Base-by-base conservation (phyloP, 164 flowering plant genomes). In the Amborella trichopoda region DNA sequence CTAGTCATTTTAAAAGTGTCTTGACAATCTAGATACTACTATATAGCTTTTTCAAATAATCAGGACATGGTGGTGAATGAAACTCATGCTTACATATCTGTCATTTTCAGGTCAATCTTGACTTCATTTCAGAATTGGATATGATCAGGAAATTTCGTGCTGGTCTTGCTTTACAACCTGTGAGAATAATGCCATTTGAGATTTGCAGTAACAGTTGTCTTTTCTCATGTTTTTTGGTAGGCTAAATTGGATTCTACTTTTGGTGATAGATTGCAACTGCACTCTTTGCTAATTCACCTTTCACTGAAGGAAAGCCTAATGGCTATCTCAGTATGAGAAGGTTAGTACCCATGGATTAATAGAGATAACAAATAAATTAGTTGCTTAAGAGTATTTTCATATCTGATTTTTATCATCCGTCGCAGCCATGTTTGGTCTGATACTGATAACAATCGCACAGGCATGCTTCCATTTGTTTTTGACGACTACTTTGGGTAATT, bases 381-480 rank as follows among this genome's bases (percentile, higher is more conserved):
- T 30, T 46, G 13, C 25, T 8, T 14, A 23, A 3, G 14, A 40
- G 22, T 28, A 9, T 13, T 18, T 13, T 27, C 26, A 13, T 17
- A 12, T 20, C 18, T 19, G 8, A 11, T 49, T 22, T 22, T 33
- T n/a, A n/a, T n/a, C n/a, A n/a, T n/a, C n/a, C n/a, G 28, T 20
- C 44, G 50, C 88, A 93, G 99, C 67, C 95, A 88, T 23, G 81
- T 84, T 23, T 88, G 96, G 99, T 76, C 86, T 36, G 94, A 81
- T 55, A 84, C 95, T 49, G 99, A 93, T 45, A 88, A 83, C 34
- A 68, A 80, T 44, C 91, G 99, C 3, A 22, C 95, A 46, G 99
- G 99, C 50, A 93, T 93, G 99, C 95, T 93, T 63, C 99, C 99
- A 20, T 93, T 93, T 64, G 99, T 93, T 40, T 93, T 93, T 71